Evolutionary conservation across 2,329 filamentous ascomycete genomes (phyloP), one percentile per base, ranked within the genome.

Genomic region (Trichoderma oligosporum): DNA sequence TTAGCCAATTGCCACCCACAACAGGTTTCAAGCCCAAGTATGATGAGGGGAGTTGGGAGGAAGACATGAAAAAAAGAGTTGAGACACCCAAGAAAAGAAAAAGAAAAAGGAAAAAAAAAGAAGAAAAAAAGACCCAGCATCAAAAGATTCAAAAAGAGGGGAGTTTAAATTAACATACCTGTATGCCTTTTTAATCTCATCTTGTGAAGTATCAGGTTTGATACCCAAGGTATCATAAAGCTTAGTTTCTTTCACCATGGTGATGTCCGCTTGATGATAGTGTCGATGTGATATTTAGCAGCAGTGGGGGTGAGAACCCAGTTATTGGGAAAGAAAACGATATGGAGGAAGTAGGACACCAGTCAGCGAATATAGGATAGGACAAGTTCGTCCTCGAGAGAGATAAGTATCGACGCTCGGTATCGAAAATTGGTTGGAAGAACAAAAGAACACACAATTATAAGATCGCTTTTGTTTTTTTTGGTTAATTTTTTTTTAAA

Each of bases 111-210:
- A n/a, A 41, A 47, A 9, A 31, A 25, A 14, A 18, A 22, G 11
- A 20, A 41, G 8, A 4, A 39, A 39, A 39, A 39, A 7, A 9
- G 8, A 12, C 4, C n/a, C n/a, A n/a, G n/a, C n/a, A n/a, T n/a
- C n/a, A n/a, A n/a, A n/a, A n/a, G n/a, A n/a, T n/a, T n/a, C n/a
- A n/a, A n/a, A n/a, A n/a, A n/a, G n/a, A n/a, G n/a, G n/a, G n/a
- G n/a, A n/a, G n/a, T n/a, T n/a, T n/a, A n/a, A n/a, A 44, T 18
- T 20, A 53, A 25, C 82, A 74, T 85, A 89, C 86, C 89, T 83
- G 74, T 96, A 96, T 58, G 86, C 94, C 73, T 97, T 99, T 73
- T 97, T 97, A 72, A 99, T 96, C 63, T 97, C 93, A 70, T 97
- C 93, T 74, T 95, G 90, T 22, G 85, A 82, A 22, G 92, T 91